Percentiles rank a stretch among this genome's conserved stretches.
Evolutionary conservation across 257 asterid species (phyloP).

Genomic region (Echium plantagineum): DNA sequence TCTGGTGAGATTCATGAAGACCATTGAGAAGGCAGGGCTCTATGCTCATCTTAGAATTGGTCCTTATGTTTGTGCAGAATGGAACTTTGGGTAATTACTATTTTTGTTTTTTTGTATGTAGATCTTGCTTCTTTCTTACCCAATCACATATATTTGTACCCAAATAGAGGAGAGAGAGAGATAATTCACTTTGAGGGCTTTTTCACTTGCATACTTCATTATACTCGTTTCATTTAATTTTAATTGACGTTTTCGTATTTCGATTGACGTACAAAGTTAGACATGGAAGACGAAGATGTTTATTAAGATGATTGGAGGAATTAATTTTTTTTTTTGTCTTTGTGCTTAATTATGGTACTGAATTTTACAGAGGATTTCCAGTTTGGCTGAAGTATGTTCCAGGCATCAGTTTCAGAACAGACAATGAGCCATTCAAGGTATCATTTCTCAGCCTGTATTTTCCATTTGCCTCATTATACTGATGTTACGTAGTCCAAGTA

Average conservation of each 20-base stretch:
- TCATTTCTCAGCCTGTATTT: constrained; percentile 2
- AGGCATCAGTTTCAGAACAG: constrained; percentile 85
- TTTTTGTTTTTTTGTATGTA: constrained; percentile 2
- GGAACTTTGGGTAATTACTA: constrained; percentile 74
- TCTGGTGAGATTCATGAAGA: constrained; percentile 69
- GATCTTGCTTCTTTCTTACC: constrained; percentile 14
- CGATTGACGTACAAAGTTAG: no score
- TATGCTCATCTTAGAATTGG: constrained; percentile 82
- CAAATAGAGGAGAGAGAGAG: not conserved
- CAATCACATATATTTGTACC: not conserved
- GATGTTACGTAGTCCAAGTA: no score
- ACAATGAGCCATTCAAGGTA: constrained; percentile 89
- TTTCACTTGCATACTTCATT: not conserved
- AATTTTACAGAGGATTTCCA: constrained; percentile 65
- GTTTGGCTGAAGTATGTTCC: constrained; percentile 90
- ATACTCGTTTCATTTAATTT: no score
- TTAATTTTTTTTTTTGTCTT: not conserved
- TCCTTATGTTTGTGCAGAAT: constrained; percentile 93
- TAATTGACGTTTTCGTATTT: not conserved
- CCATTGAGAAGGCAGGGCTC: constrained; percentile 72
- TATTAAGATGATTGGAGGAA: no score
- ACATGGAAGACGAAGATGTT: no score
- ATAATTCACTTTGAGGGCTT: constrained; percentile 1
- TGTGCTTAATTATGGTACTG: not conserved
- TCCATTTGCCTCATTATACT: not conserved